Evolutionary conservation across 2,329 filamentous ascomycete species (phyloP).

Genomic region (Colletotrichum falcatum): DNA sequence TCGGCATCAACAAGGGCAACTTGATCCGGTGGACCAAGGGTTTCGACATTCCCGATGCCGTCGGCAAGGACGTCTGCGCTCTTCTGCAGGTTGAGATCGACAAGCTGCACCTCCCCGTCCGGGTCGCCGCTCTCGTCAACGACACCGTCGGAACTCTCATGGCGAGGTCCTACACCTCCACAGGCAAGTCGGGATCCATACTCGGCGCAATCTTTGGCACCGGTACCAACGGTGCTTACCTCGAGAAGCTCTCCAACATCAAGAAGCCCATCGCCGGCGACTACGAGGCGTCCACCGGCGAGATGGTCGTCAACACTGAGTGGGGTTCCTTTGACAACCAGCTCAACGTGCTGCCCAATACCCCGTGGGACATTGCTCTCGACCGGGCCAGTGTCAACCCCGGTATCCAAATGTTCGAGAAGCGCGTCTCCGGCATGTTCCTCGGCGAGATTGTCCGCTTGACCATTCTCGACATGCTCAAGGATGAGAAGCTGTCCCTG

Average conservation of each 20-base stretch:
- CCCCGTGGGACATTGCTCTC: slow-evolving; percentile 82
- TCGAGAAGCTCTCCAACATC: slow-evolving; percentile 89
- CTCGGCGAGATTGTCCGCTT: slow-evolving; percentile 91
- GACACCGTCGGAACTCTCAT: slow-evolving; percentile 98
- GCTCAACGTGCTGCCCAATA: slow-evolving; percentile 87
- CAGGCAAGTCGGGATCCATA: slow-evolving; percentile 85
- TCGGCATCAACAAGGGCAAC: slow-evolving; percentile 93
- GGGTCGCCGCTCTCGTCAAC: slow-evolving; percentile 95
- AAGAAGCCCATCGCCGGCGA: slow-evolving; percentile 79
- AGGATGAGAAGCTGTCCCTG: slow-evolving; percentile 73
- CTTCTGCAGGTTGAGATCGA: slow-evolving; percentile 92
- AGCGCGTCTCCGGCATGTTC: slow-evolving; percentile 98
- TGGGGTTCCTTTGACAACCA: slow-evolving; percentile 99
- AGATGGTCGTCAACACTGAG: slow-evolving; percentile 98
- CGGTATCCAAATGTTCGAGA: slow-evolving; percentile 98
- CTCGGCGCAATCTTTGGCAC: slow-evolving; percentile 98
- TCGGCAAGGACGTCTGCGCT: slow-evolving; percentile 94
- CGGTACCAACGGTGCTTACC: slow-evolving; percentile 96
- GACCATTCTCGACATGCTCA: slow-evolving; percentile 78
- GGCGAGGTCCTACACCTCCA: slow-evolving; percentile 95
- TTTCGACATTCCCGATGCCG: slow-evolving; percentile 93
- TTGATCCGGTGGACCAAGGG: slow-evolving; percentile 99
- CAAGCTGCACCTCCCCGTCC: slow-evolving; percentile 85
- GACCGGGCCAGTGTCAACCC: slow-evolving; percentile 89
- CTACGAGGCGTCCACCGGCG: slow-evolving; percentile 83